Evolutionary conservation across 495 filamentous ascomycete species (phyloP).

Genomic region (Neurospora sublineolata): DNA sequence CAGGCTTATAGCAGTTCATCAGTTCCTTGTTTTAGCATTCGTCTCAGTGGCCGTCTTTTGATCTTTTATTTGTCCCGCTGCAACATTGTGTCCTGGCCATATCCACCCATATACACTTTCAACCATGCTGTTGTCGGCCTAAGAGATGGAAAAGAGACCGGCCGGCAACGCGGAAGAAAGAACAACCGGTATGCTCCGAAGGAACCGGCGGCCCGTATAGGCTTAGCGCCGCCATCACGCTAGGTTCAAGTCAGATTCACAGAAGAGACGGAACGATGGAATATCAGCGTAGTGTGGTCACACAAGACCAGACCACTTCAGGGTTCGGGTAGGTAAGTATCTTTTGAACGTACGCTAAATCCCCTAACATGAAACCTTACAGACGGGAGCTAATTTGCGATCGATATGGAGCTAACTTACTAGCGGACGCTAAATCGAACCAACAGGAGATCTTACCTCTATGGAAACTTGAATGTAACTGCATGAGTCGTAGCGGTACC

Average conservation of each 20-base stretch:
- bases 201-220: neutral
- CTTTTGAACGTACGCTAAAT: neutral
- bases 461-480: neutral
- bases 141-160: neutral
- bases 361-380: neutral
- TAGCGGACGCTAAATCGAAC: neutral
- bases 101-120: neutral
- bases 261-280: neutral
- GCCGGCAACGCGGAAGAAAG: neutral
- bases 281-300: slow-evolving; percentile 3
- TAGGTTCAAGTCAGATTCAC: neutral
- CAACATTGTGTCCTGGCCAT: neutral
- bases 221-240: neutral
- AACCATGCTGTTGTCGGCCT: neutral
- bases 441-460: neutral
- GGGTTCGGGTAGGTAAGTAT: neutral
- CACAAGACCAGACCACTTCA: slow-evolving; percentile 2
- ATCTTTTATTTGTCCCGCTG: neutral
- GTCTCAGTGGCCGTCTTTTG: neutral
- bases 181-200: neutral
- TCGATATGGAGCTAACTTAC: neutral
- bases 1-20: neutral
- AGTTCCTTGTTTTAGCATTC: neutral
- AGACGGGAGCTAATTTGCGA: slow-evolving; percentile 2
- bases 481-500: neutral